Conservation (phyloP, 805 yeast species). For the Myxozyma mucilagina region DNA sequence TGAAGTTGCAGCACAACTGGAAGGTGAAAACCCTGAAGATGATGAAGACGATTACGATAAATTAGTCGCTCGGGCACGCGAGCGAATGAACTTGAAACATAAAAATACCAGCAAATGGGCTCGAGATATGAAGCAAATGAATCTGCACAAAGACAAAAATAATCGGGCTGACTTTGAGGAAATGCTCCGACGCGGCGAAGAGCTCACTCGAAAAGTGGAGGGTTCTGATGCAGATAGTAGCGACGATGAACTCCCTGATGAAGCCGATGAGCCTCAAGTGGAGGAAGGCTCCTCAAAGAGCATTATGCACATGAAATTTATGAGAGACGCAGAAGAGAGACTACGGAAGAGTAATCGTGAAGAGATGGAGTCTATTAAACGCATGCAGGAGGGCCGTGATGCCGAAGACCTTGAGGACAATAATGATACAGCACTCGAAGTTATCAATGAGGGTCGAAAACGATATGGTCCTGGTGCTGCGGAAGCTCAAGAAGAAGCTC, state of each 20-base stretch:
- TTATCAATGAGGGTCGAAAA: constrained; percentile 75
- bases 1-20: constrained; percentile 54
- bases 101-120: constrained; percentile 91
- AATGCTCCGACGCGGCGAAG: constrained; percentile 86
- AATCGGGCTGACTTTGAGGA: constrained; percentile 90
- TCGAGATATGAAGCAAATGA: constrained; percentile 81
- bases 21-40: constrained; percentile 7
- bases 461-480: constrained; percentile 67
- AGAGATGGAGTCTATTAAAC: constrained; percentile 53
- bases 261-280: constrained; percentile 47
- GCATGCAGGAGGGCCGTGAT: constrained; percentile 51
- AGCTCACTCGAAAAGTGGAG: constrained; percentile 66
- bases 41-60: constrained; percentile 45
- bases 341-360: constrained; percentile 59
- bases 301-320: constrained; percentile 89
- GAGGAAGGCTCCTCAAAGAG: constrained; percentile 41
- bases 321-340: constrained; percentile 83
- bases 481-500: constrained; percentile 39
- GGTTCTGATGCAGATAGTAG: constrained; percentile 58
- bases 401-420: constrained; percentile 43
- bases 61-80: constrained; percentile 77
- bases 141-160: constrained; percentile 81
- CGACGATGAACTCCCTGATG: constrained; percentile 45
- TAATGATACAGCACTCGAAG: constrained; percentile 47
- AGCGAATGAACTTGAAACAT: constrained; percentile 89